phyloP scores from a whole-genome alignment of 1,139 yeast genomes.

The Keqinozyma sinolaborantium region DNA sequence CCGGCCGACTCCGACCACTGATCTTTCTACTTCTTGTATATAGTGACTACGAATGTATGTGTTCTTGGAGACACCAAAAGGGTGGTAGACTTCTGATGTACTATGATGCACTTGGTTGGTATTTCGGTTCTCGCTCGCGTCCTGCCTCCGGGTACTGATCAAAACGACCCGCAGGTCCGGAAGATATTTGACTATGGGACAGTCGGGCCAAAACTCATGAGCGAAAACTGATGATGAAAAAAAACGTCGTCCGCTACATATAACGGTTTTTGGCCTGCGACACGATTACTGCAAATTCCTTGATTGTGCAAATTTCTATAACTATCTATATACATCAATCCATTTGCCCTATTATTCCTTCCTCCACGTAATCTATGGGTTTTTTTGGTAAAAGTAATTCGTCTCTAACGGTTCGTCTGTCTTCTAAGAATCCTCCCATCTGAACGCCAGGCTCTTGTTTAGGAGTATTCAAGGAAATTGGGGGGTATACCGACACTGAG shows the following conservation, averaged over 20 bases:
- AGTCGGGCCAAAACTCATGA: slow-evolving; percentile 9
- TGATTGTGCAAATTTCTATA: slow-evolving; percentile 1
- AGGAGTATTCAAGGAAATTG: slow-evolving; percentile 4
- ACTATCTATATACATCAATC: slow-evolving; percentile 7
- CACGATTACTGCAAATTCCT: slow-evolving; percentile 1
- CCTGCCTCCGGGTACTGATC: slow-evolving; percentile 40
- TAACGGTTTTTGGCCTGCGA: neutral
- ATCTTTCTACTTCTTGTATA: neutral
- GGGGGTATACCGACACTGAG: slow-evolving; percentile 18
- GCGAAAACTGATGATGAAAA: slow-evolving; percentile 1
- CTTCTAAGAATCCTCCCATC: slow-evolving; percentile 11
- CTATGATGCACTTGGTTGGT: slow-evolving; percentile 46
- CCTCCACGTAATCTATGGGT: slow-evolving; percentile 7
- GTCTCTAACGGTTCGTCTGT: slow-evolving; percentile 1
- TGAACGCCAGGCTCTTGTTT: slow-evolving; percentile 6
- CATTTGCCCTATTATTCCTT: slow-evolving; percentile 14
- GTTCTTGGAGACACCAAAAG: slow-evolving; percentile 53
- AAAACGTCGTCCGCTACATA: neutral
- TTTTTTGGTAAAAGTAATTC: neutral
- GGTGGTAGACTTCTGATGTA: slow-evolving; percentile 38
- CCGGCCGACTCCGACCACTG: neutral
- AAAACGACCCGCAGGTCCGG: slow-evolving; percentile 40
- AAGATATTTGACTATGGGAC: slow-evolving; percentile 31
- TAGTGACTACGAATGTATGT: slow-evolving; percentile 29
- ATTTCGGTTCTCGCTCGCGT: slow-evolving; percentile 14